phyloP scores from a whole-genome alignment of 805 yeast genomes.

The Cyberlindnera petersonii region DNA sequence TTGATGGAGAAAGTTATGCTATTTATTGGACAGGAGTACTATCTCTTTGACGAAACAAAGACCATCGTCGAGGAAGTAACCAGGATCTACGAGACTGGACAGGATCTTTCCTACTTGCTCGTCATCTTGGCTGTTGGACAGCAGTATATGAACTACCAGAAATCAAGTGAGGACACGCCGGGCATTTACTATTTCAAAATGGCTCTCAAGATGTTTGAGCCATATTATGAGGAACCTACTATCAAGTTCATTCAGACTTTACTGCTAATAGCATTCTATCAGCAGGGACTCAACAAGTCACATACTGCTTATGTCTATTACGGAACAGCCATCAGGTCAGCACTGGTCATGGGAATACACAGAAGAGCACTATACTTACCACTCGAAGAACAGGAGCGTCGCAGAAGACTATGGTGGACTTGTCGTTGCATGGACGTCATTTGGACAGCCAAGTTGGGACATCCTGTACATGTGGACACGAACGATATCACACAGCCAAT shows the following conservation, averaged over 20 bases:
- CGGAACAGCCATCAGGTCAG: conserved; percentile 33
- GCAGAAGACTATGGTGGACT: conserved; percentile 40
- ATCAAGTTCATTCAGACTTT: conserved; percentile 32
- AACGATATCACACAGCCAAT: conserved; percentile 32
- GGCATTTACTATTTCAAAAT: conserved; percentile 28
- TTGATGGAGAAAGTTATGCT: conserved; percentile 20
- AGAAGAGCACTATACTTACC: conserved; percentile 22
- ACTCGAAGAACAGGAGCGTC: conserved; percentile 27
- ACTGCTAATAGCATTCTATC: conserved; percentile 32
- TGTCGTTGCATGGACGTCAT: conserved; percentile 34
- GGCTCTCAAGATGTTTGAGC: conserved; percentile 30
- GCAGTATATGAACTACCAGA: conserved; percentile 24
- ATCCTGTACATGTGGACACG: conserved; percentile 33
- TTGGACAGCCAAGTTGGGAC: conserved; percentile 36
- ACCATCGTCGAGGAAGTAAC: conserved; percentile 13
- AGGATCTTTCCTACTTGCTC: conserved; percentile 19
- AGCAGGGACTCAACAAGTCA: conserved; percentile 35
- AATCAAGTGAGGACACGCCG: conserved; percentile 16
- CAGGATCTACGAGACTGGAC: conserved; percentile 12
- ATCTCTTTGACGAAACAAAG: conserved; percentile 18
- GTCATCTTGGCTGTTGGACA: conserved; percentile 28
- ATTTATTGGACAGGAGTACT: conserved; percentile 25
- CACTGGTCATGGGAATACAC: conserved; percentile 32
- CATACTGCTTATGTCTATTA: conserved; percentile 33
- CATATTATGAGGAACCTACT: conserved; percentile 32